Evolutionary conservation across 331 rosid species (phyloP).

Genomic region (Prunus yedoensis): DNA sequence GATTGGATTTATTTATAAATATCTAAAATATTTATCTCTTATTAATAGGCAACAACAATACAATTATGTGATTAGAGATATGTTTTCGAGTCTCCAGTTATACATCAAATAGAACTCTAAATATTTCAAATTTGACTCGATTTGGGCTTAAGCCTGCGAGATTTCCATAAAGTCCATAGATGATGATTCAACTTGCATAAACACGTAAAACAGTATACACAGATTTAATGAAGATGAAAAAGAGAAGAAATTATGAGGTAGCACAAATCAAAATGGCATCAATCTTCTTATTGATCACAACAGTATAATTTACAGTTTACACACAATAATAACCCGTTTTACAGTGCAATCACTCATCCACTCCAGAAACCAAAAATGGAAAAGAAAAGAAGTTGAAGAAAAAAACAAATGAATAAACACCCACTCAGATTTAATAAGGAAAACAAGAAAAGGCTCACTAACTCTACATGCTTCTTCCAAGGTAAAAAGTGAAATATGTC

Average conservation of each 20-base stretch:
- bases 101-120: too few relatives aligned
- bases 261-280: neutral
- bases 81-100: too few relatives aligned
- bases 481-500: conserved; percentile 19
- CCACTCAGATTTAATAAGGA: conserved; percentile 7
- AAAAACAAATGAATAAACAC: conserved; percentile 1
- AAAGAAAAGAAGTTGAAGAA: conserved; percentile 4
- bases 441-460: conserved; percentile 22
- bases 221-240: neutral
- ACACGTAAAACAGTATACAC: too few relatives aligned
- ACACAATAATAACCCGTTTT: conserved; percentile 27
- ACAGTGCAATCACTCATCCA: conserved; percentile 35
- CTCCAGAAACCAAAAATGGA: conserved; percentile 24
- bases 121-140: too few relatives aligned
- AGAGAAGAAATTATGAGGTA: neutral
- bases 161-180: too few relatives aligned
- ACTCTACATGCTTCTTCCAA: conserved; percentile 15
- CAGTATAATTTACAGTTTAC: conserved; percentile 17
- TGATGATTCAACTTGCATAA: too few relatives aligned
- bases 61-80: too few relatives aligned
- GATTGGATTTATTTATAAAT: too few relatives aligned
- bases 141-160: too few relatives aligned
- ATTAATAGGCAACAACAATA: too few relatives aligned
- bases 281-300: conserved; percentile 11
- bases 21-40: too few relatives aligned